Evolutionary conservation across 371 early-diverging fungal genomes (phyloP).

Genomic region (Fennellomyces sp.): DNA sequence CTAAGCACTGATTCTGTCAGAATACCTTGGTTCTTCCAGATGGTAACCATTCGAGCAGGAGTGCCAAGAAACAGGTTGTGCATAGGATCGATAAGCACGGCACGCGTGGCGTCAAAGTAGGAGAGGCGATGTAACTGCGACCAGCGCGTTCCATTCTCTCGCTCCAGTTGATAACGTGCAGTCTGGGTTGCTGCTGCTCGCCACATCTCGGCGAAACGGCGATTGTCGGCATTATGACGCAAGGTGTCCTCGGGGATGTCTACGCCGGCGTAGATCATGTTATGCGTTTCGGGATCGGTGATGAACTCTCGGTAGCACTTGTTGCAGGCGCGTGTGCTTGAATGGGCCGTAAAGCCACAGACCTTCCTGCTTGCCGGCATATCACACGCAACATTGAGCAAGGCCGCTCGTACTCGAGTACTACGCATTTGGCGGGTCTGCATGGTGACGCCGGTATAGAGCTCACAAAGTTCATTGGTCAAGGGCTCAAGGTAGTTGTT

Average conservation of each 20-base stretch:
- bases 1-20: not conserved
- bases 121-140: constrained; percentile 4
- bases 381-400: constrained; percentile 12
- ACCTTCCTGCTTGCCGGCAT: constrained; percentile 12
- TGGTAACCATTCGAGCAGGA: not conserved
- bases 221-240: not conserved
- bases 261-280: too few species aligned
- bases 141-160: constrained; percentile 3
- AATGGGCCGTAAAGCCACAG: constrained; percentile 9
- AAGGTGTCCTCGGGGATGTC: not conserved
- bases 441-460: constrained; percentile 12
- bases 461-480: constrained; percentile 5
- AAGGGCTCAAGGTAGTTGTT: constrained; percentile 16
- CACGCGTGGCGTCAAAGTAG: constrained; percentile 15
- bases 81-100: constrained; percentile 11
- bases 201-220: not conserved
- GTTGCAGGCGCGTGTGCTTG: constrained; percentile 3
- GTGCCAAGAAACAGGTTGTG: constrained; percentile 16
- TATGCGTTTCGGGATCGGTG: too few species aligned
- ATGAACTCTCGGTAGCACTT: constrained; percentile 6
- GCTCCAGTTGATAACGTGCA: not conserved
- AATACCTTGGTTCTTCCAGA: not conserved
- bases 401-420: constrained; percentile 8
- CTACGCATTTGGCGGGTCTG: not conserved
- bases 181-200: not conserved